phyloP scores from a whole-genome alignment of 2,329 filamentous ascomycete species.

The Drechslera avenae region DNA sequence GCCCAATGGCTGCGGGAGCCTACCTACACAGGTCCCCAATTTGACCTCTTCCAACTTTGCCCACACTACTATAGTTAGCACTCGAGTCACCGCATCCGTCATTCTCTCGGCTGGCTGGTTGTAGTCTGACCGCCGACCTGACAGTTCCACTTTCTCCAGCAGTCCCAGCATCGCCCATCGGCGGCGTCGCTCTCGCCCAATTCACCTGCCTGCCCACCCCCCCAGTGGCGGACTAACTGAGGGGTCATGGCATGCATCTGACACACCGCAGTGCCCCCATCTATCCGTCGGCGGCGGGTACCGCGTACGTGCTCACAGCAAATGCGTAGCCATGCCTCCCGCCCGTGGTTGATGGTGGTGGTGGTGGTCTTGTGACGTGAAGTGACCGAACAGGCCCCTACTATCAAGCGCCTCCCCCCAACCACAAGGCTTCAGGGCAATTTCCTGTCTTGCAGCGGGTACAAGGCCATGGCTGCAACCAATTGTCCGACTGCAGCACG shows the following conservation, averaged over 20 bases:
- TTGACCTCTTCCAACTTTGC: not conserved
- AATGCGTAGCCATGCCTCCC: slow-evolving; percentile 23
- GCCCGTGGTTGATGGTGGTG: too few relatives aligned
- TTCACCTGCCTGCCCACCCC: slow-evolving; percentile 26
- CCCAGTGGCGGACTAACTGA: slow-evolving; percentile 14
- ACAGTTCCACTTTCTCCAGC: too few relatives aligned
- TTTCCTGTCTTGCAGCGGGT: slow-evolving; percentile 41
- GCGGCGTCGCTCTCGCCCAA: slow-evolving; percentile 17
- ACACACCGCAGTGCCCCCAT: slow-evolving; percentile 11
- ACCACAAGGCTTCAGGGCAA: slow-evolving; percentile 30
- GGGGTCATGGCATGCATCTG: slow-evolving; percentile 21
- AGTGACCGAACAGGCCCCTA: slow-evolving; percentile 22
- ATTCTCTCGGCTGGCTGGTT: slow-evolving; percentile 27
- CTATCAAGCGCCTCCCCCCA: slow-evolving; percentile 31
- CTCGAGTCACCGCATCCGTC: slow-evolving; percentile 32
- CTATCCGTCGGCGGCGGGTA: slow-evolving; percentile 16
- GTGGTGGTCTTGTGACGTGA: slow-evolving; percentile 44
- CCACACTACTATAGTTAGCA: not conserved
- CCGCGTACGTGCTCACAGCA: slow-evolving; percentile 24
- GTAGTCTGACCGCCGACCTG: slow-evolving; percentile 13
- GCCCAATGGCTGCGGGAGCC: slow-evolving; percentile 22
- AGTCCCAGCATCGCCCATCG: slow-evolving; percentile 9
- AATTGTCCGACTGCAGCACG: slow-evolving; percentile 17
- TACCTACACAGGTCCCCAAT: slow-evolving; percentile 5
- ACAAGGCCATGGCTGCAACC: slow-evolving; percentile 29